Base-by-base conservation (phyloP, 371 early-diverging fungal species). In the Sporodiniella umbellata region DNA sequence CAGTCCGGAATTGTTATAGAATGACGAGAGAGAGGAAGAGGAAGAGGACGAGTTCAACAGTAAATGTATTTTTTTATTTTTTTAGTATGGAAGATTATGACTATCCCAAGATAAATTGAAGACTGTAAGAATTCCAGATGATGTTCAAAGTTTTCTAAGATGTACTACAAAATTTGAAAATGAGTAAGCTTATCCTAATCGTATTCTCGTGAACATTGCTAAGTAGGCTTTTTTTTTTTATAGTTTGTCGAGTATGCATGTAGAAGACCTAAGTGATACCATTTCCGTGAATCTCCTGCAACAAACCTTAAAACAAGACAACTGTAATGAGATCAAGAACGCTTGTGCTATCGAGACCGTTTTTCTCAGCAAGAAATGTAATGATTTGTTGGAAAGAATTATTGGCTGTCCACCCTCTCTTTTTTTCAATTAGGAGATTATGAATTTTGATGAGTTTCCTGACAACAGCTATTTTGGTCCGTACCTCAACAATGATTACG, bases 381-480 rank as follows among this genome's bases (percentile, higher is more conserved):
- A 33, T 8, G 35, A 35, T 42, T 31, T 43, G 8, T 23, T 51
- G 35, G 44, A 43, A 43, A 51, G 35, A 39, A 52, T 52, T 8
- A 37, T 26, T 45, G 25, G 22, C 17, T 48, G 44, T 43, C 35
- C 44, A 33, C 43, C 33, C 14, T 18, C 51, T 51, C 51, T 51
- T 33, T 42, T n/a, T 24, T n/a, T 38, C 38, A 33, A 43, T 44
- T 4, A 51, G 52, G 24, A 52, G 37, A 38, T 25, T 51, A 45
- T 52, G 53, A 35, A 52, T 52, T 45, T 28, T 45, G 26, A 17
- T 21, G 52, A 52, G 38, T 52, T 52, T 52, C 35, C 35, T 33
- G 25, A 52, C 30, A 38, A 37, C 14, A 45, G 19, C 30, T 19
- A 38, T 21, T 44, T 51, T 30, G 53, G 38, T 19, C 53, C 53